These are phyloP conservation scores for Chamaecyparis obtusa DNA, from an alignment of 75 land plant genomes.

Conservation along the genomic window DNA sequence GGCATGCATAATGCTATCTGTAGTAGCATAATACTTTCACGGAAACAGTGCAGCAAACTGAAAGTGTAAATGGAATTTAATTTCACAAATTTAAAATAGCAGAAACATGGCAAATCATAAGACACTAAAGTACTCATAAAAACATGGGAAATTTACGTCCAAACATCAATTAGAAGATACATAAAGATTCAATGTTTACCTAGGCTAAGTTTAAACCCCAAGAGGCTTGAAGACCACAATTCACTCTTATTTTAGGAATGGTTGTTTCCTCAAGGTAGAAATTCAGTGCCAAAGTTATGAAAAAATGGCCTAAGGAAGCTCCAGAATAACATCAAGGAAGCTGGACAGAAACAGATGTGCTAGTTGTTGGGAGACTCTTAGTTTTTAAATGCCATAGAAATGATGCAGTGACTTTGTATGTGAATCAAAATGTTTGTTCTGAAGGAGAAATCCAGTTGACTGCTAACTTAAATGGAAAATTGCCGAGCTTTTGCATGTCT, in stretches of 20 bases:
- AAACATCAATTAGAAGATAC: too few relatives aligned
- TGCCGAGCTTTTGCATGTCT: background rate
- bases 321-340: background rate
- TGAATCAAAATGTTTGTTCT: background rate
- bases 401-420: background rate
- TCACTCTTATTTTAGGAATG: background rate
- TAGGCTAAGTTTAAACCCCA: background rate
- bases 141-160: too few relatives aligned
- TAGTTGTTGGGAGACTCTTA: background rate
- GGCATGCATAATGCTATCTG: background rate
- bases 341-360: background rate
- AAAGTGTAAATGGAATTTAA: too few relatives aligned
- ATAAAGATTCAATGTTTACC: background rate
- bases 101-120: too few relatives aligned
- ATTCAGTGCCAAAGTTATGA: background rate
- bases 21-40: too few relatives aligned
- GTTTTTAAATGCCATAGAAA: background rate
- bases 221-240: background rate
- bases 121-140: too few relatives aligned
- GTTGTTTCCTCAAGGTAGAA: background rate
- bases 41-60: too few relatives aligned
- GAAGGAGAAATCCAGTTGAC: background rate
- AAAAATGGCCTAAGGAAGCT: background rate
- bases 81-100: too few relatives aligned
- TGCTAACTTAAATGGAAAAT: background rate